Percentiles rank a stretch among this genome's conserved stretches.
These are phyloP conservation scores for Boletus patriciae DNA, from an alignment of 768 basidiomycete genomes.

Conservation along the genomic window DNA sequence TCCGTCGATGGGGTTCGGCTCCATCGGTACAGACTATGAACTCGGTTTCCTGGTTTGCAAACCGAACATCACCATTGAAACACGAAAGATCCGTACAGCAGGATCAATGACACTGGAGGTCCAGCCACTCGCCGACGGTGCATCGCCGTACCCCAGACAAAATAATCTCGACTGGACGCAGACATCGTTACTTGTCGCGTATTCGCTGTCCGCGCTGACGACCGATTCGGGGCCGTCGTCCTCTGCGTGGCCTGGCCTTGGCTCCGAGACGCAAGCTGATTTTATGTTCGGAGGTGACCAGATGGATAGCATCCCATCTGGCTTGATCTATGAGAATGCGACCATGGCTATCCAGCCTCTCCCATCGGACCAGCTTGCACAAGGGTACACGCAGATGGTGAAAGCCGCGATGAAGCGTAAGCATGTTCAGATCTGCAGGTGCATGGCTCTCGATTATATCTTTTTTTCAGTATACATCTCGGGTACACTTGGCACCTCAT, in stretches of 20 bases:
- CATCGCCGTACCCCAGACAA: conserved; percentile 5
- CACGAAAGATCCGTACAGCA: conserved; percentile 21
- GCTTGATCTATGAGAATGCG: neutral
- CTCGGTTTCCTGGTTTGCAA: conserved; percentile 24
- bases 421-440: neutral
- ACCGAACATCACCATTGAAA: conserved; percentile 23
- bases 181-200: conserved; percentile 10
- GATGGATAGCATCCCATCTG: conserved; percentile 1
- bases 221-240: conserved; percentile 9
- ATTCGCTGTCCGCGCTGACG: conserved; percentile 9
- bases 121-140: neutral
- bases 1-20: conserved; percentile 11
- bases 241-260: conserved; percentile 7
- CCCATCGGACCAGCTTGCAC: conserved; percentile 3
- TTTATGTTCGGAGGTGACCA: conserved; percentile 10
- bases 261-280: conserved; percentile 10
- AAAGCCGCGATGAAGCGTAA: conserved; percentile 19
- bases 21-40: conserved; percentile 18
- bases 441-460: neutral
- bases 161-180: conserved; percentile 20
- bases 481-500: conserved; percentile 10
- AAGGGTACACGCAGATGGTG: conserved; percentile 11
- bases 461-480: conserved; percentile 12
- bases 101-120: conserved; percentile 14
- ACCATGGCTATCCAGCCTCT: conserved; percentile 4